Base-by-base conservation (phyloP, 1,284 basidiomycete genomes). In the Rhodotorula sp. region DNA sequence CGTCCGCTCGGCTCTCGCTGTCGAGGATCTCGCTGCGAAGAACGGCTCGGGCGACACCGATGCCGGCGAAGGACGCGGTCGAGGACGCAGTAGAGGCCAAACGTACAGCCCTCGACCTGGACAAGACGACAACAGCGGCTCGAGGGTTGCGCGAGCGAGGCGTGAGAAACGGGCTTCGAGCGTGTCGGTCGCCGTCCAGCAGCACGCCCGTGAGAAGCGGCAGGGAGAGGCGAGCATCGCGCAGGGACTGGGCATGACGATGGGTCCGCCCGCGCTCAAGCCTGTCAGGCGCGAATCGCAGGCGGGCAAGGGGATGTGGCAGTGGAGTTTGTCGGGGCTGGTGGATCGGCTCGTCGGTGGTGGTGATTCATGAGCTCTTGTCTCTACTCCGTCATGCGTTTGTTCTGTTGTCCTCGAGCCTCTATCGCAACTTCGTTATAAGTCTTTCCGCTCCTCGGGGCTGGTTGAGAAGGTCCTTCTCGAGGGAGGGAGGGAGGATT, bases 241-340 rank as follows among this genome's bases (percentile, higher is more conserved):
- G 56, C 57, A 47, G 22, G 59, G 63, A 15, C 48, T 68, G 28
- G 54, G 57, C 18, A 62, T 67, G 66, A 57, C 58, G 37, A 67
- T 67, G 66, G 66, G 66, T 15, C 61, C 61, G 37, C 46, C 52
- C 2, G 52, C 59, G 34, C n/a, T 31, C 54, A 40, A 9, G 16
- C 4, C 22, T 9, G 40, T 13, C 15, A 28, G 4, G 9, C 16
- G 28, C 24, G 16, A 31, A n/a, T 18, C 28, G 15, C 28, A 11
- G 13, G 24, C 26, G 26, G 28, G 37, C 22, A 26, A 26, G 40
- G 40, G 28, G 2, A 10, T 58, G 28, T 58, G 57, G 57, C 44
- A 58, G 20, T 57, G 61, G 34, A 48, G 51, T 28, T 9, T 66
- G 31, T 59, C 58, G 2, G 64, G 58, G 13, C 50, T 66, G n/a